Conservation (phyloP, 192 early-diverging fungal genomes). For the Chytriomyces sp. region DNA sequence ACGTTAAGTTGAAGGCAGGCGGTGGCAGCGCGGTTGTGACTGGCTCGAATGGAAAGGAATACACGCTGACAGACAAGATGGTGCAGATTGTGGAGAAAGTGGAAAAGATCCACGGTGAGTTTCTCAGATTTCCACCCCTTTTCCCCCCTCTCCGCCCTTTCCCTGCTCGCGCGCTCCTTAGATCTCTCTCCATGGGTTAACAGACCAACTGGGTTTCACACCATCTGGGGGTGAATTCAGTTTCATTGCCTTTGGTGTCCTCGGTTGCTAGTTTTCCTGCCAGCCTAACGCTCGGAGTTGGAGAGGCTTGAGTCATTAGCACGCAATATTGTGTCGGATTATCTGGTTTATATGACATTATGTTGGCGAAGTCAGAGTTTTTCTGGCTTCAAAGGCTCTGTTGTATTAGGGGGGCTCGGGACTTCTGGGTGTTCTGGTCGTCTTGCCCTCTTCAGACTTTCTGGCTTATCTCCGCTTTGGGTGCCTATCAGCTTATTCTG, state of each 20-base stretch:
- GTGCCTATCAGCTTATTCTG: background rate
- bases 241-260: slow-evolving; percentile 8
- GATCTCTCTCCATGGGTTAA: slow-evolving; percentile 54
- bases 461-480: slow-evolving; percentile 16
- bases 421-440: slow-evolving; percentile 26
- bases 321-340: slow-evolving; percentile 44
- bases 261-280: slow-evolving; percentile 25
- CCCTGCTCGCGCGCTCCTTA: slow-evolving; percentile 58
- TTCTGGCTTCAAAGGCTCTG: background rate
- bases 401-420: background rate
- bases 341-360: background rate
- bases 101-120: slow-evolving; percentile 56
- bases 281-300: slow-evolving; percentile 48
- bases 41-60: slow-evolving; percentile 65
- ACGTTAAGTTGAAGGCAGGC: slow-evolving; percentile 50
- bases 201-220: slow-evolving; percentile 14
- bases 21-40: slow-evolving; percentile 50
- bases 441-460: background rate
- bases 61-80: slow-evolving; percentile 63
- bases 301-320: slow-evolving; percentile 62
- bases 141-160: background rate
- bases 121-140: background rate
- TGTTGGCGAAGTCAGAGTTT: slow-evolving; percentile 1
- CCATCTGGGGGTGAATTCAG: background rate
- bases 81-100: slow-evolving; percentile 46